phyloP scores from a whole-genome alignment of 2,329 filamentous ascomycete genomes.

The Sclerotinia trifoliorum region DNA sequence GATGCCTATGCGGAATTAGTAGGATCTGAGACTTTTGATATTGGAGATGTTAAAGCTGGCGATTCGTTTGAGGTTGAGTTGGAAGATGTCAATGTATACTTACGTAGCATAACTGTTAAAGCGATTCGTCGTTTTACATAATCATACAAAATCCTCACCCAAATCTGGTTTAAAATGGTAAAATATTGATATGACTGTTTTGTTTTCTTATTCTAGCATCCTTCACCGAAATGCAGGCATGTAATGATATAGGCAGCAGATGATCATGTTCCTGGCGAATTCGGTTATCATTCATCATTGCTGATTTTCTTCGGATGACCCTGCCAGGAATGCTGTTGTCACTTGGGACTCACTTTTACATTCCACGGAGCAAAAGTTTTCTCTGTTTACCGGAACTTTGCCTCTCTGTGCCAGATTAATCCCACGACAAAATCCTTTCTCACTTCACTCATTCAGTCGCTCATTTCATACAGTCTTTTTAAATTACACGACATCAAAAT shows the following conservation, averaged over 20 bases:
- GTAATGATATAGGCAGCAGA: not conserved
- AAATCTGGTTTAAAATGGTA: not conserved
- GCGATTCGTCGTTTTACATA: constrained; percentile 39
- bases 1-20: not conserved
- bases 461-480: not conserved
- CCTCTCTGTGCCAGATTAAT: not conserved
- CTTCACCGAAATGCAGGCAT: not conserved
- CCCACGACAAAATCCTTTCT: not conserved
- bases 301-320: not conserved
- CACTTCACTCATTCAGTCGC: not conserved
- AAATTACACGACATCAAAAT: not conserved
- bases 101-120: constrained; percentile 48
- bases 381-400: constrained; percentile 14
- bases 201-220: not conserved
- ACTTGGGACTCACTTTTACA: not conserved
- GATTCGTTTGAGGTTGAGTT: constrained; percentile 57
- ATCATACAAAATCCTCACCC: not conserved
- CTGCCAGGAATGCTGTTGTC: constrained; percentile 7
- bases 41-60: constrained; percentile 45
- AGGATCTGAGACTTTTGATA: not conserved
- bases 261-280: not conserved
- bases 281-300: not conserved
- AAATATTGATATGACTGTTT: not conserved
- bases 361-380: constrained; percentile 1
- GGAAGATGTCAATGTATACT: constrained; percentile 52